These are phyloP conservation scores for Drosera capensis DNA, from an alignment of 148 eudicot genomes.

Conservation along the genomic window DNA sequence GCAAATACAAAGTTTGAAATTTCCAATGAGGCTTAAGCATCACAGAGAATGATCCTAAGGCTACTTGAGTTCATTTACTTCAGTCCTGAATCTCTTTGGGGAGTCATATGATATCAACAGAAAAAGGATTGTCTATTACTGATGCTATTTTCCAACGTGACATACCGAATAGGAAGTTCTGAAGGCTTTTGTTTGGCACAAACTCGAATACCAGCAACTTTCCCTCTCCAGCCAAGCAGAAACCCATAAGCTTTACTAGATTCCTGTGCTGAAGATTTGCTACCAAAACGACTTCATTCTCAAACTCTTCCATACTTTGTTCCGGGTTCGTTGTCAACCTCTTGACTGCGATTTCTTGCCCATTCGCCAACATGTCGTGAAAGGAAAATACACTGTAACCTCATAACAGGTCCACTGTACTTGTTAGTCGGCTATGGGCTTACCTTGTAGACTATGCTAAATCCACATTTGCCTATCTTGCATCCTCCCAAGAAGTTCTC, in stretches of 20 bases:
- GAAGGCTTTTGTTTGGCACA: constrained; percentile 28
- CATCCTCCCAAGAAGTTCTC: neutral
- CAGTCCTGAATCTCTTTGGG: neutral
- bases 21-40: too few species aligned
- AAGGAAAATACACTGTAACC: neutral
- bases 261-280: constrained; percentile 45
- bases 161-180: constrained; percentile 26
- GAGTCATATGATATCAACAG: too few species aligned
- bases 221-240: constrained; percentile 16
- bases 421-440: neutral
- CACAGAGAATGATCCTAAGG: too few species aligned
- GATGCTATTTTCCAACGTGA: constrained; percentile 13
- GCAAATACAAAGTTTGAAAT: too few species aligned
- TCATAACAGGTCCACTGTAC: neutral
- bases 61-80: too few species aligned
- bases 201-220: constrained; percentile 36
- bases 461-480: too few species aligned
- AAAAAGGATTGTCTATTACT: neutral
- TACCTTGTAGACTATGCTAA: neutral
- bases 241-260: constrained; percentile 28
- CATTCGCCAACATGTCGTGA: constrained; percentile 11
- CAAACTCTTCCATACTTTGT: constrained; percentile 15
- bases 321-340: constrained; percentile 9
- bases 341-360: constrained; percentile 18
- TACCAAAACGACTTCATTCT: constrained; percentile 12